Conservation (phyloP, 2,329 filamentous ascomycete genomes). For the Albifimbria verrucaria region DNA sequence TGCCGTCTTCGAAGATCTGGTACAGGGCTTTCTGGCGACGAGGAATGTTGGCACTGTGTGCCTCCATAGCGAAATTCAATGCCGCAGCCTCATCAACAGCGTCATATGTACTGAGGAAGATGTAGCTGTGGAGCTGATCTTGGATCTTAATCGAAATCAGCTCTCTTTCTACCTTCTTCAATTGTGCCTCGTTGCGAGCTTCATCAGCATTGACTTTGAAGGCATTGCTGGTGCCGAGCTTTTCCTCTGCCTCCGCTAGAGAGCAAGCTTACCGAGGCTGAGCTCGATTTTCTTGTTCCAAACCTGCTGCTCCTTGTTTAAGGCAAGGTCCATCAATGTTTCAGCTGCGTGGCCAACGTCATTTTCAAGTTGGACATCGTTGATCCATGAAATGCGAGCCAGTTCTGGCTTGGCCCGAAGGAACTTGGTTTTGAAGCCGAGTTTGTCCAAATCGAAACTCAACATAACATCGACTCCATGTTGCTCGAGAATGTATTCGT, state of each 20-base stretch:
- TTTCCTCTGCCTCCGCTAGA: constrained; percentile 58
- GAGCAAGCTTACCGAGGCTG: constrained; percentile 79
- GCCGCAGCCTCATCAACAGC: constrained; percentile 80
- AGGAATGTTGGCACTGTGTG: constrained; percentile 54
- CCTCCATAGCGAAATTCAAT: constrained; percentile 70
- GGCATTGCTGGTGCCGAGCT: constrained; percentile 24
- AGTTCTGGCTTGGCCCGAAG: constrained; percentile 69
- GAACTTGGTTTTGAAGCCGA: constrained; percentile 72
- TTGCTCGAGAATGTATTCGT: constrained; percentile 70
- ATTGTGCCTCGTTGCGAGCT: constrained; percentile 35
- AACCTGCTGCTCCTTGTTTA: constrained; percentile 69
- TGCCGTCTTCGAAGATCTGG: constrained; percentile 66
- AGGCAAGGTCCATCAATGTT: constrained; percentile 67
- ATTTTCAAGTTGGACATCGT: constrained; percentile 75
- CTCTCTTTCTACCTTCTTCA: constrained; percentile 57
- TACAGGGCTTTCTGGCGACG: constrained; percentile 63
- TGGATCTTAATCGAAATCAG: constrained; percentile 75
- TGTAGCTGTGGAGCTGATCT: constrained; percentile 68
- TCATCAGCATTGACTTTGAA: constrained; percentile 36
- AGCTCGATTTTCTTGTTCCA: constrained; percentile 95
- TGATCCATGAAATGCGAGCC: constrained; percentile 88
- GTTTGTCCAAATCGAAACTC: constrained; percentile 65
- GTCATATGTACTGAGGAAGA: constrained; percentile 63
- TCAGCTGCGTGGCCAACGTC: constrained; percentile 72
- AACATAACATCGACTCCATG: constrained; percentile 67